These are phyloP conservation scores for Nectriaceae sp. DNA, from an alignment of 2,329 filamentous ascomycete genomes.

Conservation along the genomic window DNA sequence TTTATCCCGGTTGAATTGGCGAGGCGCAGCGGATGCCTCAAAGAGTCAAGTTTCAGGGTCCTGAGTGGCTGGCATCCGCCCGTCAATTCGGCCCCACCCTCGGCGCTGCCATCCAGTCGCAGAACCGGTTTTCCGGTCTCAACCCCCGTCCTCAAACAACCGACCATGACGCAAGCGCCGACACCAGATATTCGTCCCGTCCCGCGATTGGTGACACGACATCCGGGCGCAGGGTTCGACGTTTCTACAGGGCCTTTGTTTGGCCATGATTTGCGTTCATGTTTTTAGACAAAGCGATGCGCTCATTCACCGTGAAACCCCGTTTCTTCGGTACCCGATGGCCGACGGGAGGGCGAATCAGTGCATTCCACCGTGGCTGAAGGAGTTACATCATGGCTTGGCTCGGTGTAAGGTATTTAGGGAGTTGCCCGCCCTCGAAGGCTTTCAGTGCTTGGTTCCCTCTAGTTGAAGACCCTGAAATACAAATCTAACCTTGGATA, in stretches of 20 bases:
- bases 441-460: too few relatives aligned
- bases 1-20: not conserved
- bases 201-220: constrained; percentile 1
- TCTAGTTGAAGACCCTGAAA: too few relatives aligned
- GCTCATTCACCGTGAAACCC: too few relatives aligned
- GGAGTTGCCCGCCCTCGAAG: not conserved
- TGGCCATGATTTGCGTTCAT: not conserved
- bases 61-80: not conserved
- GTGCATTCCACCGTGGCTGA: not conserved
- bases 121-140: not conserved
- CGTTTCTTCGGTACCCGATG: not conserved
- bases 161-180: constrained; percentile 1
- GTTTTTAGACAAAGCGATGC: not conserved
- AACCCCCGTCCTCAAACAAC: not conserved
- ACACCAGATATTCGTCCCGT: not conserved
- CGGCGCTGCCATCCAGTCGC: not conserved
- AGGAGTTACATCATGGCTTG: not conserved
- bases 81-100: not conserved
- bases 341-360: not conserved
- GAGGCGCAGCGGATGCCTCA: not conserved
- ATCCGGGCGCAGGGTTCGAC: not conserved
- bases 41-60: not conserved
- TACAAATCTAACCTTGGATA: too few relatives aligned
- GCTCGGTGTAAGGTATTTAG: not conserved
- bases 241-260: not conserved